A percentile compares a stretch with the other conserved stretches of the same genome.
phyloP scores from a whole-genome alignment of 2,329 filamentous ascomycete species.

The Neofusicoccum kwambonambiense region DNA sequence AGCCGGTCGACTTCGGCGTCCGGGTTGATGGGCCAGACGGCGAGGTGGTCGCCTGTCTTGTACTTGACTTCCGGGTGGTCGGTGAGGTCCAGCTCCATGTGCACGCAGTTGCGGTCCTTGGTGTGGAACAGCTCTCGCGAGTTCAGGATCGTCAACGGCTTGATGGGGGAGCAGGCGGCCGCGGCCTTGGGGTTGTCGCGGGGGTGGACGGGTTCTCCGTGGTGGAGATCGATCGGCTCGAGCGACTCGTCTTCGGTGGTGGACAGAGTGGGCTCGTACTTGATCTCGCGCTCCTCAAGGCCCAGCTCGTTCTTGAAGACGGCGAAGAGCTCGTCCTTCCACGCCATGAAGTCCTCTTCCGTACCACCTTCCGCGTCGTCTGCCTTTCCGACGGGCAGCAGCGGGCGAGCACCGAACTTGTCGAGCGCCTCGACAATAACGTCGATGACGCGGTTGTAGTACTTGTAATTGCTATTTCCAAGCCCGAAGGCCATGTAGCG shows the following conservation, averaged over 20 bases:
- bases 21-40: conserved; percentile 43
- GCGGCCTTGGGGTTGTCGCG: conserved; percentile 23
- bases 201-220: conserved; percentile 20
- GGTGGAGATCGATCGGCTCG: conserved; percentile 28
- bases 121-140: conserved; percentile 37
- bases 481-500: conserved; percentile 45
- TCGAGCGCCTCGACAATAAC: conserved; percentile 34
- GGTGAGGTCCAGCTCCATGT: conserved; percentile 42
- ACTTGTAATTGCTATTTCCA: conserved; percentile 50
- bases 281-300: conserved; percentile 33
- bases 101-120: conserved; percentile 40
- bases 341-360: conserved; percentile 44
- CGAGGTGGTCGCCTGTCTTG: conserved; percentile 46
- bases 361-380: conserved; percentile 45
- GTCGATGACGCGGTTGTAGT: conserved; percentile 46
- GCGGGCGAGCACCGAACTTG: conserved; percentile 31
- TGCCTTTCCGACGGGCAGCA: conserved; percentile 36
- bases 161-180: conserved; percentile 31
- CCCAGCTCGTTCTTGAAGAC: conserved; percentile 32
- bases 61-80: conserved; percentile 38
- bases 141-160: conserved; percentile 31
- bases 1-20: conserved; percentile 37
- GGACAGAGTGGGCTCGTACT: conserved; percentile 34
- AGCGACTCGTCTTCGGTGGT: conserved; percentile 24
- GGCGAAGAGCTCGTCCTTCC: conserved; percentile 40